phyloP scores from a whole-genome alignment of 768 basidiomycete species.

The Chiua virens region DNA sequence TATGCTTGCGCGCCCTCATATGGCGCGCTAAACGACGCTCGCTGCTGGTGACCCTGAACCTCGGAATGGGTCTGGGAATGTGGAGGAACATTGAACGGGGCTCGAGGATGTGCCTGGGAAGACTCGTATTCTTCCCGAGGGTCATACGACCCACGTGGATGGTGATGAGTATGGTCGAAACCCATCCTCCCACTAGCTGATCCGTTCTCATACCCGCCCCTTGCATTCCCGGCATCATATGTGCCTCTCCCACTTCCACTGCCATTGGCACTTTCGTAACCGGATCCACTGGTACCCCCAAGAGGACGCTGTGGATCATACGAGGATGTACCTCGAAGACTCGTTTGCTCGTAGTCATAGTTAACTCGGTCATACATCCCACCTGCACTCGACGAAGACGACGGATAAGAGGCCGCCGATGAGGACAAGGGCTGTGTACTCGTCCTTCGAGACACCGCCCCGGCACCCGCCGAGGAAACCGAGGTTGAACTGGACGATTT shows the following conservation, averaged over 20 bases:
- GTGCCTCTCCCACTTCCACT: slow-evolving; percentile 15
- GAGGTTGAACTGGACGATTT: slow-evolving; percentile 18
- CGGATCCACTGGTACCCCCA: slow-evolving; percentile 3
- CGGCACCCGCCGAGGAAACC: neutral
- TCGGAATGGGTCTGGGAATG: slow-evolving; percentile 19
- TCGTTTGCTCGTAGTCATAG: slow-evolving; percentile 20
- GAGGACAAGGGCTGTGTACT: slow-evolving; percentile 15
- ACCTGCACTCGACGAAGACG: slow-evolving; percentile 14
- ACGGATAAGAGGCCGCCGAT: slow-evolving; percentile 14
- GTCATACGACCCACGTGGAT: slow-evolving; percentile 27
- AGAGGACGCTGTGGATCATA: slow-evolving; percentile 24
- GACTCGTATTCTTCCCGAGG: slow-evolving; percentile 25
- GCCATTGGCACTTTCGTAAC: slow-evolving; percentile 16
- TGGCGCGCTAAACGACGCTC: slow-evolving; percentile 18
- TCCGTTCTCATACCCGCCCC: slow-evolving; percentile 24
- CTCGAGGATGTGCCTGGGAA: slow-evolving; percentile 22
- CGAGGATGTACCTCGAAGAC: slow-evolving; percentile 14
- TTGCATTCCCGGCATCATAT: slow-evolving; percentile 18
- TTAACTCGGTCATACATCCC: slow-evolving; percentile 22
- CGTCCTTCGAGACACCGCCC: slow-evolving; percentile 11
- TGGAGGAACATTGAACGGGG: slow-evolving; percentile 16
- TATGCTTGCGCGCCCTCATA: slow-evolving; percentile 30
- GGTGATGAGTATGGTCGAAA: slow-evolving; percentile 28
- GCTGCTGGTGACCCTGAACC: slow-evolving; percentile 17
- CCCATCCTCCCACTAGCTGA: slow-evolving; percentile 10